phyloP scores from a whole-genome alignment of 352 stramenopile genomes.

The Poterioochromonas sp. region DNA sequence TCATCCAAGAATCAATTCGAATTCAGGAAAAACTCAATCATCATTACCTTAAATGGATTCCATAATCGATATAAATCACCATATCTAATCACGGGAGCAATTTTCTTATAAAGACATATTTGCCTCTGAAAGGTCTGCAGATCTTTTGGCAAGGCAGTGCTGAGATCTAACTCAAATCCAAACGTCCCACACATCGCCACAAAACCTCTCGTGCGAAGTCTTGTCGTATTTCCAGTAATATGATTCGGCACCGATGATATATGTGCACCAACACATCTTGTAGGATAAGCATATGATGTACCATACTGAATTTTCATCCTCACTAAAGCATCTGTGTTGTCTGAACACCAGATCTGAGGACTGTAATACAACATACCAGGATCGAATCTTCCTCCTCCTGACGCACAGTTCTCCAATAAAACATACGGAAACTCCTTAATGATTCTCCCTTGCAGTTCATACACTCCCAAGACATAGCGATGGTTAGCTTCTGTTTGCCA shows the following conservation, averaged over 20 bases:
- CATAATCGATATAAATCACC: conserved; percentile 9
- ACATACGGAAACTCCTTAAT: background rate
- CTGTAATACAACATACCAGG: conserved; percentile 18
- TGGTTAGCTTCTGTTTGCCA: conserved; percentile 9
- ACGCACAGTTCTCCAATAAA: conserved; percentile 21
- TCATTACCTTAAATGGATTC: conserved; percentile 16
- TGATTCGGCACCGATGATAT: background rate
- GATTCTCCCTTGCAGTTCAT: background rate
- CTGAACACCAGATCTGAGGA: conserved; percentile 19
- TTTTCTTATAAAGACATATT: background rate
- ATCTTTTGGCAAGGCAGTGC: background rate
- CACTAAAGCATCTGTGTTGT: conserved; percentile 21
- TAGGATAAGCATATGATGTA: conserved; percentile 10
- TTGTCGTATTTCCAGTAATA: conserved; percentile 12
- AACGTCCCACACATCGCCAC: conserved; percentile 25
- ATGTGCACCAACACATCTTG: background rate
- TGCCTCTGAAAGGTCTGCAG: background rate
- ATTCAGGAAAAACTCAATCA: background rate
- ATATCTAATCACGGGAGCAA: conserved; percentile 1
- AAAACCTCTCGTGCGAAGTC: conserved; percentile 11
- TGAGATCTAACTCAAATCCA: conserved; percentile 8
- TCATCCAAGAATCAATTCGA: background rate
- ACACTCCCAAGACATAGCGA: background rate
- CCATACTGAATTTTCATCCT: conserved; percentile 17
- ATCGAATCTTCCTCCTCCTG: conserved; percentile 14